A percentile compares a stretch with the other conserved stretches of the same genome.
These are phyloP conservation scores for Saitoella complicata DNA, from an alignment of 805 yeast species.

Conservation along the genomic window DNA sequence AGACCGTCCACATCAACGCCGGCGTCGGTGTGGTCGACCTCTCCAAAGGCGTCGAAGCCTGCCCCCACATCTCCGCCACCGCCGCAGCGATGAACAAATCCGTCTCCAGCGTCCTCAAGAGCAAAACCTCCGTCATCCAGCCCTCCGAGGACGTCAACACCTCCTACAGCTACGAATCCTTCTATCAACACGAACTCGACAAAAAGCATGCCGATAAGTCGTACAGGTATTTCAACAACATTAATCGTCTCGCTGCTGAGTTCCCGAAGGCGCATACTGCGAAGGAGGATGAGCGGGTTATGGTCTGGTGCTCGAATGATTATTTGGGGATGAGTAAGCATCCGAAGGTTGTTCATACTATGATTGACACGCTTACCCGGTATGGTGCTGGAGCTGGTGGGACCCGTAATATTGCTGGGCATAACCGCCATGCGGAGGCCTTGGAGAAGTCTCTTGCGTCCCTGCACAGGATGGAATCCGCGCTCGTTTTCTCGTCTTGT, in stretches of 20 bases:
- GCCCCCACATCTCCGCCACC: slow-evolving; percentile 9
- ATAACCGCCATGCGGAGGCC: slow-evolving; percentile 73
- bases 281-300: slow-evolving; percentile 53
- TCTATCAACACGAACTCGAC: slow-evolving; percentile 47
- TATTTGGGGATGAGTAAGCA: slow-evolving; percentile 90
- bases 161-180: slow-evolving; percentile 55
- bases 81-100: slow-evolving; percentile 2
- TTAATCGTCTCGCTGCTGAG: slow-evolving; percentile 85
- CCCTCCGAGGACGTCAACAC: slow-evolving; percentile 11
- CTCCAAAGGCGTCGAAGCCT: slow-evolving; percentile 15
- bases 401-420: slow-evolving; percentile 97
- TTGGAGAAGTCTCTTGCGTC: slow-evolving; percentile 79
- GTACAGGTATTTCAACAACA: slow-evolving; percentile 90
- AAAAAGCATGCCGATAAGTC: slow-evolving; percentile 77
- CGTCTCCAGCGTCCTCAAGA: slow-evolving; percentile 2
- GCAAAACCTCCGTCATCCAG: background rate
- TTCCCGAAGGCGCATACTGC: slow-evolving; percentile 86
- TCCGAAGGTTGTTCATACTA: slow-evolving; percentile 50
- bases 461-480: slow-evolving; percentile 86
- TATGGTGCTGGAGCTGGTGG: slow-evolving; percentile 99
- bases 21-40: slow-evolving; percentile 14
- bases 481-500: slow-evolving; percentile 88
- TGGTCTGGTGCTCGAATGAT: slow-evolving; percentile 98
- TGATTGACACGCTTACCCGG: slow-evolving; percentile 64
- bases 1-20: slow-evolving; percentile 14